phyloP scores from a whole-genome alignment of 441 rosid genomes.

The Gossypium schwendimanii region DNA sequence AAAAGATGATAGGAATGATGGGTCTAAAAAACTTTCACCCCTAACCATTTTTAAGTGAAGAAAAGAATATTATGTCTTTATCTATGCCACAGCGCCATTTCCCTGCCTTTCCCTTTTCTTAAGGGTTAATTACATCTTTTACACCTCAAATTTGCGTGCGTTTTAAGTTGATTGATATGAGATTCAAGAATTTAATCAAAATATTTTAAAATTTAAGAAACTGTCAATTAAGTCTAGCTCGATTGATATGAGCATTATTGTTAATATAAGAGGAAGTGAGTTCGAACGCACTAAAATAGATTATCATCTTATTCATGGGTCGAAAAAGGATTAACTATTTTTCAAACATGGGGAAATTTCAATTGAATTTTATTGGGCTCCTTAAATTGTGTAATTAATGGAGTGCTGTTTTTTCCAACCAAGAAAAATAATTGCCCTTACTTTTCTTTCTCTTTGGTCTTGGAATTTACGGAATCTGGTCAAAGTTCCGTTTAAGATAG shows the following conservation, averaged over 20 bases:
- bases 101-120: neutral
- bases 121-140: neutral
- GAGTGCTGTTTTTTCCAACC: neutral
- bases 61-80: neutral
- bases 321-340: too few relatives aligned
- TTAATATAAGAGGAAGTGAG: rapidly evolving
- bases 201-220: too few relatives aligned
- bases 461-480: conserved; percentile 12
- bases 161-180: too few relatives aligned
- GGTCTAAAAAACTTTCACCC: neutral
- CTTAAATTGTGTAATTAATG: neutral
- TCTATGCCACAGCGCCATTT: too few relatives aligned
- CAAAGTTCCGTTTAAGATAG: conserved; percentile 14
- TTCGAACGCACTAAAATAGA: too few relatives aligned
- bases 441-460: too few relatives aligned
- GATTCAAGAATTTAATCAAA: neutral
- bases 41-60: neutral
- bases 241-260: too few relatives aligned
- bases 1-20: neutral
- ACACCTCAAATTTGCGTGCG: too few relatives aligned
- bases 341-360: too few relatives aligned
- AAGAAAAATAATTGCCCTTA: neutral
- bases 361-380: neutral
- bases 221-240: too few relatives aligned
- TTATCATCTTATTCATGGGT: too few relatives aligned